Conservation (phyloP, 2,329 filamentous ascomycete species). For the Phialocephala subalpina region DNA sequence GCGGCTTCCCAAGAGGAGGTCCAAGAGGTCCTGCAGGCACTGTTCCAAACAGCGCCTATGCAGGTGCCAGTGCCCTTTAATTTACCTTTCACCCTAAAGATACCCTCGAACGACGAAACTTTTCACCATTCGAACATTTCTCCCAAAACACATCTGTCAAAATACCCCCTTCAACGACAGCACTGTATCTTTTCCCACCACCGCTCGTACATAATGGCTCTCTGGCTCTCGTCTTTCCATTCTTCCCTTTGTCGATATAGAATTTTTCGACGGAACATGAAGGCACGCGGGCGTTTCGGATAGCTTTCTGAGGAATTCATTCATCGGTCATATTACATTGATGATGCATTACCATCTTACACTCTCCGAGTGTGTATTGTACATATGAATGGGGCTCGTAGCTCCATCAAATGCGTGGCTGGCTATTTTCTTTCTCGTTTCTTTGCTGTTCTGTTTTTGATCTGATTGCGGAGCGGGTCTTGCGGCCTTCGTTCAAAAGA, state of each 20-base stretch:
- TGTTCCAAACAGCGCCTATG: slow-evolving; percentile 63
- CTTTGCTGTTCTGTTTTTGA: slow-evolving; percentile 1
- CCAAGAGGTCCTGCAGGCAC: slow-evolving; percentile 48
- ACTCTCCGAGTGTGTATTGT: slow-evolving; percentile 11
- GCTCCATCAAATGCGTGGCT: slow-evolving; percentile 3
- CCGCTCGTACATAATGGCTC: slow-evolving; percentile 37
- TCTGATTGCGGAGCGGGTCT: slow-evolving; percentile 32
- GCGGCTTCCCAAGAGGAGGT: slow-evolving; percentile 31
- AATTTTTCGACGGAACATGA: slow-evolving; percentile 25
- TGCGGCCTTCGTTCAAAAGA: slow-evolving; percentile 23
- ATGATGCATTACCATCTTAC: slow-evolving; percentile 6
- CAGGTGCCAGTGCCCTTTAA: slow-evolving; percentile 41
- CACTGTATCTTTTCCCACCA: slow-evolving; percentile 8
- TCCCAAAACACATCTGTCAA: slow-evolving; percentile 23
- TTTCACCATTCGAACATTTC: slow-evolving; percentile 30
- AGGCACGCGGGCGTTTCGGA: slow-evolving; percentile 1
- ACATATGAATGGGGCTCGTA: slow-evolving; percentile 7
- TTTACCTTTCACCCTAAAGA: neutral
- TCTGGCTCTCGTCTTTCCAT: slow-evolving; percentile 3
- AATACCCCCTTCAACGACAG: slow-evolving; percentile 26
- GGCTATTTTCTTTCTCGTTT: neutral
- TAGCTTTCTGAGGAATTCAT: neutral
- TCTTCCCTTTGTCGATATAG: slow-evolving; percentile 35
- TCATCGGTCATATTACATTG: slow-evolving; percentile 3
- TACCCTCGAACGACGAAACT: slow-evolving; percentile 20